phyloP scores from a whole-genome alignment of 805 yeast genomes.

The Kuraishia hungarica region DNA sequence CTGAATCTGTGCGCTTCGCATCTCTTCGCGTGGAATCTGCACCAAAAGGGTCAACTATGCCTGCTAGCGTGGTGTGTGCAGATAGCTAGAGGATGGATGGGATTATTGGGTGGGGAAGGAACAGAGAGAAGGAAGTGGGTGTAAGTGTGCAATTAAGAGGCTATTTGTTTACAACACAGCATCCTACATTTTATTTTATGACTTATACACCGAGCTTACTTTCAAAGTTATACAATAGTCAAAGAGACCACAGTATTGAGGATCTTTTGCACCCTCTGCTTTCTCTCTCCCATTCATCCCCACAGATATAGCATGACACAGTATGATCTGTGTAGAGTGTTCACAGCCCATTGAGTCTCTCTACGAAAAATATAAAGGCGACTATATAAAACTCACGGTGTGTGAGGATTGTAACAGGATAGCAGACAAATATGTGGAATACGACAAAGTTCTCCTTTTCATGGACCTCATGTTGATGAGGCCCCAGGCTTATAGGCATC shows the following conservation, averaged over 20 bases:
- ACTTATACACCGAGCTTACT: no score
- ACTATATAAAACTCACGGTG: constrained; percentile 70
- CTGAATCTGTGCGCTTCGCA: not conserved
- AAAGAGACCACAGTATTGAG: not conserved
- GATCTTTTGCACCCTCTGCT: no score
- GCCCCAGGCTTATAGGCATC: constrained; percentile 82
- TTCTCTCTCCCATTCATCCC: not conserved
- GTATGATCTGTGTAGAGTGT: constrained; percentile 89
- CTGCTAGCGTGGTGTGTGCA: not conserved
- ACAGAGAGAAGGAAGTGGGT: not conserved
- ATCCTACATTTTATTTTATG: no score
- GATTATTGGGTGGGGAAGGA: not conserved
- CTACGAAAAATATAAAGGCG: constrained; percentile 65
- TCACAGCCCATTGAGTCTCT: constrained; percentile 54
- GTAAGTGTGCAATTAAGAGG: no score
- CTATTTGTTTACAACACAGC: no score
- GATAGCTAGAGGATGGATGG: not conserved
- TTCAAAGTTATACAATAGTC: not conserved
- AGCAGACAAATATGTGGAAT: constrained; percentile 89
- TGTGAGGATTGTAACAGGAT: constrained; percentile 65
- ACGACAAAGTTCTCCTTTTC: constrained; percentile 74
- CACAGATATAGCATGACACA: not conserved
- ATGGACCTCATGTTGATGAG: constrained; percentile 78
- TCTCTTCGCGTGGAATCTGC: not conserved
- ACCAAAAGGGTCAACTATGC: not conserved